These are phyloP conservation scores for Terana coerulea DNA, from an alignment of 768 basidiomycete genomes.

Conservation along the genomic window DNA sequence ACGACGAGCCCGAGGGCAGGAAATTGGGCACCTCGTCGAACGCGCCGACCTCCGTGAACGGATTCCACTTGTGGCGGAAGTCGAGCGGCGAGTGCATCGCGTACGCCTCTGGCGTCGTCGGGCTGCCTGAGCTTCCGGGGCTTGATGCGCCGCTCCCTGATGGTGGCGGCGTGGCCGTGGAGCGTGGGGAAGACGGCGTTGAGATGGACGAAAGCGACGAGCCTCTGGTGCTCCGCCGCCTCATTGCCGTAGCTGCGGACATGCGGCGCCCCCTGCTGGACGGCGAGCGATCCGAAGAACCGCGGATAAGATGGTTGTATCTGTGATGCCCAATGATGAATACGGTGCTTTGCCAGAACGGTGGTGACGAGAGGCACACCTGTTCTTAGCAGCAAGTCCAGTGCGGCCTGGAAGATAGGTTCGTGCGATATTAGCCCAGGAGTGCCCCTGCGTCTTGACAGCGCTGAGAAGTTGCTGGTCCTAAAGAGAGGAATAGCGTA, in stretches of 20 bases:
- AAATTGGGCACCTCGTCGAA: conserved; percentile 9
- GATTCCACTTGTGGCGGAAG: conserved; percentile 5
- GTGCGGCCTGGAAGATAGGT: conserved; percentile 59
- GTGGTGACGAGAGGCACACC: conserved; percentile 28
- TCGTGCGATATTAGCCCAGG: conserved; percentile 61
- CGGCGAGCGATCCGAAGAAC: conserved; percentile 12
- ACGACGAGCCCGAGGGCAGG: conserved; percentile 5
- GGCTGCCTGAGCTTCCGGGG: conserved; percentile 10
- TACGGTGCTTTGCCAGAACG: not conserved
- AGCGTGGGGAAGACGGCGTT: conserved; percentile 10
- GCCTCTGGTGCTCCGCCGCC: conserved; percentile 11
- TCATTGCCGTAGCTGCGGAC: conserved; percentile 13
- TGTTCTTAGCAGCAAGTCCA: conserved; percentile 57
- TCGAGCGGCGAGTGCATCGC: conserved; percentile 7
- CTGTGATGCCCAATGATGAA: conserved; percentile 22
- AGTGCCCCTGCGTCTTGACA: conserved; percentile 52
- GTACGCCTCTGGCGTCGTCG: conserved; percentile 8
- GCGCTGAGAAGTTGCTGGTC: conserved; percentile 52
- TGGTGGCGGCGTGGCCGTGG: conserved; percentile 13
- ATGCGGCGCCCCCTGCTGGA: conserved; percentile 9
- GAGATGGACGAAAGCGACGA: conserved; percentile 5
- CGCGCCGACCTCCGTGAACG: not conserved
- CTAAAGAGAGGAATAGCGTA: conserved; percentile 32
- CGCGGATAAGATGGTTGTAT: conserved; percentile 35
- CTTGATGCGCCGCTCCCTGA: conserved; percentile 10